phyloP scores from a whole-genome alignment of 2,329 filamentous ascomycete species.

The Calonectria pseudoreteaudii region DNA sequence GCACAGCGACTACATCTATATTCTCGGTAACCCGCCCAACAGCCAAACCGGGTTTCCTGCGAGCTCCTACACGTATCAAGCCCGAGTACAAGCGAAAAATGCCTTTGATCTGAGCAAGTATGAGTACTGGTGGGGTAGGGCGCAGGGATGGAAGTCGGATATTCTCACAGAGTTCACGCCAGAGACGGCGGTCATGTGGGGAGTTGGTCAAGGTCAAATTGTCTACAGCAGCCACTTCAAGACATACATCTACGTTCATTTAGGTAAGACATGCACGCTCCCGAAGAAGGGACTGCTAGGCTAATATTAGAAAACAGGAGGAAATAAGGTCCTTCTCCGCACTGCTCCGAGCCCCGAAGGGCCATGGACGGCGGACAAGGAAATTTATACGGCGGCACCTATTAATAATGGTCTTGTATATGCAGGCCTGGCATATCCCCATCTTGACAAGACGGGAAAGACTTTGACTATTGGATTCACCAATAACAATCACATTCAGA shows the following conservation, averaged over 20 bases:
- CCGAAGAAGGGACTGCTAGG: background rate
- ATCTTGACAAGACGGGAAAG: slow-evolving; percentile 49
- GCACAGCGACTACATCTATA: slow-evolving; percentile 52
- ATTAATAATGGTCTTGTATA: slow-evolving; percentile 48
- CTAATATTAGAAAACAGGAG: background rate
- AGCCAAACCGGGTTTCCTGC: slow-evolving; percentile 37
- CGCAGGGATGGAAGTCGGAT: slow-evolving; percentile 50
- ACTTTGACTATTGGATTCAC: slow-evolving; percentile 54
- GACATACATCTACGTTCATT: slow-evolving; percentile 52
- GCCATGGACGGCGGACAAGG: slow-evolving; percentile 51
- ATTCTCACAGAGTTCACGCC: slow-evolving; percentile 46
- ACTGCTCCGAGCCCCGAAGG: slow-evolving; percentile 45
- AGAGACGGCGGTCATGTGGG: slow-evolving; percentile 54
- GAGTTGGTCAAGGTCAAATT: slow-evolving; percentile 52
- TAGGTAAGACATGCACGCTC: slow-evolving; percentile 22
- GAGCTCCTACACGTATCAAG: slow-evolving; percentile 50
- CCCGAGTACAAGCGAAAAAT: slow-evolving; percentile 48
- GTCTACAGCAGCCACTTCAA: slow-evolving; percentile 50
- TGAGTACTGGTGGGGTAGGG: slow-evolving; percentile 55
- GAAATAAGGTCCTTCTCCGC: slow-evolving; percentile 26
- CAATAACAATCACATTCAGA: slow-evolving; percentile 53
- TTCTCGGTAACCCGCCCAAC: slow-evolving; percentile 53
- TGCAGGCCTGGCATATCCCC: slow-evolving; percentile 52
- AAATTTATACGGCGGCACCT: slow-evolving; percentile 48
- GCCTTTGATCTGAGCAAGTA: slow-evolving; percentile 52